Base-by-base conservation (phyloP, 2,329 filamentous ascomycete genomes). In the Fusarium multiceps region DNA sequence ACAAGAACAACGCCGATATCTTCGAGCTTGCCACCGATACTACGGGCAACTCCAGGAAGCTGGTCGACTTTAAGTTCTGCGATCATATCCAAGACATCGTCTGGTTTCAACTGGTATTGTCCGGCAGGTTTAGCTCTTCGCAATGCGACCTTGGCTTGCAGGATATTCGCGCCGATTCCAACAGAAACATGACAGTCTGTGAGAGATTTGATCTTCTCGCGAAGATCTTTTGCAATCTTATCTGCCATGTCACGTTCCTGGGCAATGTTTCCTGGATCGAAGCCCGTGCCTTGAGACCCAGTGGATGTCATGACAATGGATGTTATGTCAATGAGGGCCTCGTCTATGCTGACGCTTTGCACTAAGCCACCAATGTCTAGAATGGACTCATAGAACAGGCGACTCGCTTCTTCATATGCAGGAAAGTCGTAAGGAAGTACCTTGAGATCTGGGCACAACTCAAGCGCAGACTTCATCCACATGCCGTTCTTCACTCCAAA, bases 301-400 rank as follows among this genome's bases (percentile, higher is more conserved):
- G 88, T 86, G 16, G 86, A 86, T 14, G 85, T 82, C 46, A 93
- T 81, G 63, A 96, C 92, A 6, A 92, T 80, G 6, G 83, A 82
- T 5, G 93, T 96, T 34, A 94, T 87, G 78, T 99, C 96, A 18
- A 99, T 82, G 10, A 99, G 86, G 2, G 94, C 96, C 80, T 99
- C 97, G 72, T 99, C 97, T 47, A 99, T 92, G 76, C 96, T 98
- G 55, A 99, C 95, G 75, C 96, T 98, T 78, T 99, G 96, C 0
- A 98, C 93, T 20, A 93, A 81, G 2, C 94, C 95, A 20, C 92
- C 93, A 11, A 94, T 85, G 8, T 89, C 87, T 34, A 98, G 81
- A 13, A 99, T 93, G 3, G 90, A 89, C 65, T 93, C 90, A 74
- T 99, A 99, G 73, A 99, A 99, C 4, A 89, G 85, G 59, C 88